These are phyloP conservation scores for Melampsora larici-populina DNA, from an alignment of 1,284 basidiomycete species.

Conservation along the genomic window DNA sequence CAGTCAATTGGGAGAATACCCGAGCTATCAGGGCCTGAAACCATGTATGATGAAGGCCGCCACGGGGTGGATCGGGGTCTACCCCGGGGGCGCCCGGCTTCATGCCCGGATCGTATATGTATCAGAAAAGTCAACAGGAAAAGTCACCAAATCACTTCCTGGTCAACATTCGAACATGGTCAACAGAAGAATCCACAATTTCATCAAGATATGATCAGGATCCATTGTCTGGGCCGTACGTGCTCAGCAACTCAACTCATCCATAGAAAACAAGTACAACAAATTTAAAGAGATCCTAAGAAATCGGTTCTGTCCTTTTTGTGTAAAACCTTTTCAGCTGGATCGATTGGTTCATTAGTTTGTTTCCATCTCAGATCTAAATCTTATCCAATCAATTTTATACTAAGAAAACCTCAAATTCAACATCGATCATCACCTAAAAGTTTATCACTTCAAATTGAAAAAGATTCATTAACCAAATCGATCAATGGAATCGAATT, in stretches of 20 bases:
- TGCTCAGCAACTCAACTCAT: not conserved
- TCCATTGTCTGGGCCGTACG: conserved; percentile 7
- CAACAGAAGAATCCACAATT: not conserved
- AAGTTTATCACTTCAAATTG: conserved; percentile 30
- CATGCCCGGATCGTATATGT: too few relatives aligned
- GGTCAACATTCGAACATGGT: too few relatives aligned
- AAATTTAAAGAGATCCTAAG: not conserved
- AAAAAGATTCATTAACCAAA: not conserved
- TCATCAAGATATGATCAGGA: conserved; percentile 8
- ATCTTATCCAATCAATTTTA: conserved; percentile 7
- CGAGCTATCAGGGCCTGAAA: too few relatives aligned
- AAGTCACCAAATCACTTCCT: too few relatives aligned
- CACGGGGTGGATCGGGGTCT: too few relatives aligned
- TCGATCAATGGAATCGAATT: conserved; percentile 17
- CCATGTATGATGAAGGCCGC: too few relatives aligned
- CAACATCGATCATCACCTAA: conserved; percentile 12
- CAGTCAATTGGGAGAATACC: too few relatives aligned
- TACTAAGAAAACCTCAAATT: conserved; percentile 16
- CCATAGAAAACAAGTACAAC: not conserved
- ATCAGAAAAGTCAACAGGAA: too few relatives aligned
- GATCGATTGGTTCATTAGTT: conserved; percentile 39
- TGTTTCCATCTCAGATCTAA: conserved; percentile 27
- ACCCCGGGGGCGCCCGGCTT: too few relatives aligned
- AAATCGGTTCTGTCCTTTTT: not conserved
- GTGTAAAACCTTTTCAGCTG: conserved; percentile 9